phyloP scores from a whole-genome alignment of 2,329 filamentous ascomycete species.

The Trichoderma pleuroti region DNA sequence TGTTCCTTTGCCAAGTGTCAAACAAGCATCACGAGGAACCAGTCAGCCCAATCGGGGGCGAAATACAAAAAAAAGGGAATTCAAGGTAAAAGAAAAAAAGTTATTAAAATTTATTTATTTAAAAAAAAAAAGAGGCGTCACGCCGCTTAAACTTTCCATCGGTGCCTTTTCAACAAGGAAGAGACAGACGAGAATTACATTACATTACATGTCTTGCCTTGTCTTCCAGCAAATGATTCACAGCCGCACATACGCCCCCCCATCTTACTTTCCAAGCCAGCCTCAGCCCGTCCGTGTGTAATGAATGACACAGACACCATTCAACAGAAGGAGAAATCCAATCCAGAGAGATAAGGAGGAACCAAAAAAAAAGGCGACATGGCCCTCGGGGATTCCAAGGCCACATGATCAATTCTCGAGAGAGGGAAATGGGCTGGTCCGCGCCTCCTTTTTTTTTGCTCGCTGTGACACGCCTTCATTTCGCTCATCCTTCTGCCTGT shows the following conservation, averaged over 20 bases:
- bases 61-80: not conserved
- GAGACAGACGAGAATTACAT: not conserved
- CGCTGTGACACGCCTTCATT: constrained; percentile 5
- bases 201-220: not conserved
- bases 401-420: constrained; percentile 8
- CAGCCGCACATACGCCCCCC: not conserved
- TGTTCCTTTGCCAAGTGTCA: not conserved
- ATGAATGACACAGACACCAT: not conserved
- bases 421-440: not conserved
- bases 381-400: not conserved
- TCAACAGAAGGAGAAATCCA: not conserved
- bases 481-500: constrained; percentile 13
- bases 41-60: not conserved
- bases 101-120: too few relatives aligned
- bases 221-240: not conserved
- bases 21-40: not conserved
- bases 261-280: not conserved
- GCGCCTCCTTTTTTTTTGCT: not conserved
- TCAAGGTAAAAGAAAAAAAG: not conserved
- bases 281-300: not conserved
- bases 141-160: not conserved
- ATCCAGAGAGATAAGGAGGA: not conserved
- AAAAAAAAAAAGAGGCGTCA: not conserved
- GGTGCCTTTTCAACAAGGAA: not conserved
- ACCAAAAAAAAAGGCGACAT: not conserved